Evolutionary conservation across 2,329 filamentous ascomycete genomes (phyloP).

Genomic region (Coniochaeta sp.): DNA sequence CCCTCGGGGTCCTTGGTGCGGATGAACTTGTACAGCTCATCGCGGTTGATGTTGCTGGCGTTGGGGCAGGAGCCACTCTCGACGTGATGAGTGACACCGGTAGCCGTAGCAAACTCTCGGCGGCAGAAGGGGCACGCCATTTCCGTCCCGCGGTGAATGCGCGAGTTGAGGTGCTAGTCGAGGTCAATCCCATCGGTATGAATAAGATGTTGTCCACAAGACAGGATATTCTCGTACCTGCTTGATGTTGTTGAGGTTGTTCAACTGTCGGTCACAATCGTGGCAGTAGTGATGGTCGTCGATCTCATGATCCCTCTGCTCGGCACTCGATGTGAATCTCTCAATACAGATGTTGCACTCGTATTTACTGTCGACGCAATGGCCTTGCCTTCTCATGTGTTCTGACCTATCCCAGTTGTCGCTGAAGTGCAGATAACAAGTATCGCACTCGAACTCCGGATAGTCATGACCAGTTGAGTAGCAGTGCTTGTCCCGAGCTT

Average conservation of each 20-base stretch:
- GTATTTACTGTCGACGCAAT: slow-evolving; percentile 14
- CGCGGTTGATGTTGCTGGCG: slow-evolving; percentile 36
- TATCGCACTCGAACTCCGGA: slow-evolving; percentile 21
- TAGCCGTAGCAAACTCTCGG: slow-evolving; percentile 36
- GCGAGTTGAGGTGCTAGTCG: slow-evolving; percentile 46
- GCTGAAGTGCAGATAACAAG: slow-evolving; percentile 16
- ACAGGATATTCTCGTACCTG: slow-evolving; percentile 3
- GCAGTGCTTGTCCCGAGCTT: slow-evolving; percentile 20
- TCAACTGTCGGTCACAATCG: slow-evolving; percentile 24
- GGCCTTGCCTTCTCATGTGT: slow-evolving; percentile 12
- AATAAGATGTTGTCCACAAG: not conserved
- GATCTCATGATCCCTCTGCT: slow-evolving; percentile 18
- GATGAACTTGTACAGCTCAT: slow-evolving; percentile 37
- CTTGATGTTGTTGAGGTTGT: slow-evolving; percentile 14
- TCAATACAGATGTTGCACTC: slow-evolving; percentile 20
- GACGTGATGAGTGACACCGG: slow-evolving; percentile 48
- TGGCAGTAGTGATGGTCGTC: slow-evolving; percentile 23
- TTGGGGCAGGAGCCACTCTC: slow-evolving; percentile 45
- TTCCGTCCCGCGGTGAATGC: slow-evolving; percentile 33
- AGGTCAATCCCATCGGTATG: not conserved
- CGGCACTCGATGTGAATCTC: slow-evolving; percentile 8
- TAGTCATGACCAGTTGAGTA: slow-evolving; percentile 15
- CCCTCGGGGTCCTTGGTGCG: slow-evolving; percentile 37
- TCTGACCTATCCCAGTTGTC: slow-evolving; percentile 10
- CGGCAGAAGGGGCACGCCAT: slow-evolving; percentile 51